Conservation (phyloP, 371 early-diverging fungal species). For the Basidiobolus meristosporus region DNA sequence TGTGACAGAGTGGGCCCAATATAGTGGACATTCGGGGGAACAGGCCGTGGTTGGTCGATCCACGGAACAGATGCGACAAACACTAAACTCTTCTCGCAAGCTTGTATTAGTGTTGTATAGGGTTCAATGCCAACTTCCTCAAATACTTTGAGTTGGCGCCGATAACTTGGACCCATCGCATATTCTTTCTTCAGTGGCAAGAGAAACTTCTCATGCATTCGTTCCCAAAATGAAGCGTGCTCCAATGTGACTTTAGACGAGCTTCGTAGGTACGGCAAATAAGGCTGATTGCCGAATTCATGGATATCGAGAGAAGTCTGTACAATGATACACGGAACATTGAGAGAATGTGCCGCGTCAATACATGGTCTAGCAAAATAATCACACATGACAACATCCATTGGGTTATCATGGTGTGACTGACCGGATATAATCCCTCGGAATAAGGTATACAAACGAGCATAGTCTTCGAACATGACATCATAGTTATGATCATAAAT, state of each 20-base stretch:
- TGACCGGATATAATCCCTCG: neutral
- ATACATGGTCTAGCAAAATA: constrained; percentile 1
- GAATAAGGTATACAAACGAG: neutral
- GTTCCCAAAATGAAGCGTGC: neutral
- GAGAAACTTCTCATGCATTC: neutral
- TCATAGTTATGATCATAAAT: neutral
- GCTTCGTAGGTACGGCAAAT: neutral
- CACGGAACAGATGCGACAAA: neutral
- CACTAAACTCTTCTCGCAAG: neutral
- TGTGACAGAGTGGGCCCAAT: constrained; percentile 2
- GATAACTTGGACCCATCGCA: neutral
- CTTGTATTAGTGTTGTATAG: neutral
- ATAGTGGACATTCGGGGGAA: neutral
- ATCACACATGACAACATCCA: constrained; percentile 4
- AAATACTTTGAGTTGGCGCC: neutral
- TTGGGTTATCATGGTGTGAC: neutral
- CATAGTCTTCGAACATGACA: neutral
- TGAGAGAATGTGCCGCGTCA: constrained; percentile 1
- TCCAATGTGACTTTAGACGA: neutral
- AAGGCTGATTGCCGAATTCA: neutral
- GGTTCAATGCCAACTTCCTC: neutral
- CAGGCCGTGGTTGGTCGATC: neutral
- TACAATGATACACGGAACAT: constrained; percentile 1
- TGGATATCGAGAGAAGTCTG: neutral
- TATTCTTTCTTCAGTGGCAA: neutral